Conservation (phyloP, 2,329 filamentous ascomycete genomes). For the Aspergillus aculeatinus region DNA sequence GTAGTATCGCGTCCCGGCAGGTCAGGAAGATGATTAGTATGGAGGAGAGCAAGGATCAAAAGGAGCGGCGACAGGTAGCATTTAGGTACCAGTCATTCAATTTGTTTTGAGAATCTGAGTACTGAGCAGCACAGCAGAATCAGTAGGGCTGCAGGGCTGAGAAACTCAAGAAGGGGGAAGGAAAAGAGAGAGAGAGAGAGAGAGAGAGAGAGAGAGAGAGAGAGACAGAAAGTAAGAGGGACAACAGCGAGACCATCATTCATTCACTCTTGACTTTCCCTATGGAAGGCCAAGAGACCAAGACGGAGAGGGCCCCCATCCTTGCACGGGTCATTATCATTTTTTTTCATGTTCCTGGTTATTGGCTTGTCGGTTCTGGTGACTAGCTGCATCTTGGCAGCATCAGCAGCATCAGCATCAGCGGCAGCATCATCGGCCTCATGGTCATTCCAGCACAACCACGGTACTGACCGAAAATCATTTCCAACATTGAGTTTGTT, state of each 20-base stretch:
- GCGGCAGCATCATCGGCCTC: neutral
- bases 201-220: neutral
- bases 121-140: neutral
- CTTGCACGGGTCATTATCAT: neutral
- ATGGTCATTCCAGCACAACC: neutral
- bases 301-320: too few species aligned
- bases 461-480: neutral
- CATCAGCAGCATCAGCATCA: neutral
- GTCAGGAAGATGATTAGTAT: neutral
- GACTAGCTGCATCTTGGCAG: neutral
- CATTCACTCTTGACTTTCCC: neutral
- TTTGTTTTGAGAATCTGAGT: neutral
- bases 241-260: neutral
- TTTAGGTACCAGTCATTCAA: neutral
- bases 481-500: too few species aligned
- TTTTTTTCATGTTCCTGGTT: neutral
- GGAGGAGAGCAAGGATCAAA: neutral
- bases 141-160: slow-evolving; percentile 29
- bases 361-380: neutral
- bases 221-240: neutral
- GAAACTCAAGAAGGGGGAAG: slow-evolving; percentile 6
- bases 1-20: neutral
- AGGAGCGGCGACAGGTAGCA: neutral
- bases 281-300: neutral
- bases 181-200: neutral